Base-by-base conservation (phyloP, 2,329 filamentous ascomycete genomes). In the Aspergillus niger region DNA sequence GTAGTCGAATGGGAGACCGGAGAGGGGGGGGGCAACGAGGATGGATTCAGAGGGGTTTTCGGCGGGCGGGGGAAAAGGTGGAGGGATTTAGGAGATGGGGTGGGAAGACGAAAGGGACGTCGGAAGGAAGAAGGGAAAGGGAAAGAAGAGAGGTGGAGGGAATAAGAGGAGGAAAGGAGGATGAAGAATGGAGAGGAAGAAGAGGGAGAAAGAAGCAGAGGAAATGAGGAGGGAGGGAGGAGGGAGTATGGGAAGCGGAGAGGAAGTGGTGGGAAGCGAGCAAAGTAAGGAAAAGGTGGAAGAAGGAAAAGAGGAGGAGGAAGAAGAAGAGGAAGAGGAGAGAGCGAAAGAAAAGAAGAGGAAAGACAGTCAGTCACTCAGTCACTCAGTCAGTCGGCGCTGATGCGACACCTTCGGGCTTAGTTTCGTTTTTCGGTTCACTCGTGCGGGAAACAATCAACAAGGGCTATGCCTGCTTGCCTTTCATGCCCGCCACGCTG, bases 31-130 rank as follows among this genome's bases (percentile, higher is more conserved):
- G 28, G 28, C 8, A 56, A 50, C 70, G 60, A 67, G 67, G 57
- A 65, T 66, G 62, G 55, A 64, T 55, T 65, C 65, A 60, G 59
- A 65, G 65, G 66, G 66, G 64, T 63, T 67, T 65, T 69, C 66
- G 70, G 70, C 70, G 69, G 66, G 71, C 67, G 67, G 70, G 73
- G 64, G 60, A 66, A 60, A 66, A 64, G 65, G 63, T 68, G 63
- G 67, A 65, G 66, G 41, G 64, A 70, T 57, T 58, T 63, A 62
- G 59, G 63, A 66, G 66, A 68, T 59, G 58, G 69, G 66, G 64
- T 64, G 58, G 11, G 58, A 62, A 57, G 62, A 28, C 26, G 26
- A 28, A 28, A 51, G 55, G 57, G 60, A 47, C 57, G 58, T 60
- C 61, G 53, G 39, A 52, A 15, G 54, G 48, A 57, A 62, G 58